Evolutionary conservation across 1,284 basidiomycete species (phyloP), one percentile per base, ranked within the genome.

Genomic region (Rhodotorula sp.): DNA sequence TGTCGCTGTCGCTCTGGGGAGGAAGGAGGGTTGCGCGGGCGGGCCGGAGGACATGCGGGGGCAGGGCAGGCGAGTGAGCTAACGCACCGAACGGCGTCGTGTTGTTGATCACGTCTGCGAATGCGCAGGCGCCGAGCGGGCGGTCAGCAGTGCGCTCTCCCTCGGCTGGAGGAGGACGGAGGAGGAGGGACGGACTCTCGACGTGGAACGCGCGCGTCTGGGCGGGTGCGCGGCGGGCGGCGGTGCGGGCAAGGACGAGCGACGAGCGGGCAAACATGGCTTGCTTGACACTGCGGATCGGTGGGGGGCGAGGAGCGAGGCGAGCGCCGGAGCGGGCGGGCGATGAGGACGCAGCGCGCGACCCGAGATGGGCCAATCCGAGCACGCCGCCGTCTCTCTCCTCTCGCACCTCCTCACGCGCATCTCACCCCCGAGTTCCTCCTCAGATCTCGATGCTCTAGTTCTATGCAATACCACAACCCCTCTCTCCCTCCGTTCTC

Each of bases 21-120:
- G 22, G 32, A 6, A 29, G 13, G 32, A 32, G 29, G 39, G 12
- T 4, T 32, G 8, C 34, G 22, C 21, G 44, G 29, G 15, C 9
- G 29, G 4, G 29, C 27, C 29, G 34, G n/a, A n/a, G n/a, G n/a
- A n/a, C n/a, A n/a, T n/a, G n/a, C n/a, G n/a, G n/a, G n/a, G n/a
- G n/a, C n/a, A n/a, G n/a, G n/a, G n/a, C n/a, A n/a, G n/a, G n/a
- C n/a, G n/a, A n/a, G n/a, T n/a, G n/a, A n/a, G n/a, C n/a, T n/a
- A n/a, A 57, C 65, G 41, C 19, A 71, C 70, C 70, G 48, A 71
- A 71, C 10, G 70, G 70, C 32, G 70, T 71, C 4, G 70, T 71
- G 70, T 71, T 67, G 70, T 71, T 71, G 65, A 71, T 64, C 58
- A 71, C 70, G 64, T 71, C 70, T 71, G 59, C 21, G 36, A n/a